Evolutionary conservation across 1,284 basidiomycete species (phyloP).

Genomic region (Chalciporus sp.): DNA sequence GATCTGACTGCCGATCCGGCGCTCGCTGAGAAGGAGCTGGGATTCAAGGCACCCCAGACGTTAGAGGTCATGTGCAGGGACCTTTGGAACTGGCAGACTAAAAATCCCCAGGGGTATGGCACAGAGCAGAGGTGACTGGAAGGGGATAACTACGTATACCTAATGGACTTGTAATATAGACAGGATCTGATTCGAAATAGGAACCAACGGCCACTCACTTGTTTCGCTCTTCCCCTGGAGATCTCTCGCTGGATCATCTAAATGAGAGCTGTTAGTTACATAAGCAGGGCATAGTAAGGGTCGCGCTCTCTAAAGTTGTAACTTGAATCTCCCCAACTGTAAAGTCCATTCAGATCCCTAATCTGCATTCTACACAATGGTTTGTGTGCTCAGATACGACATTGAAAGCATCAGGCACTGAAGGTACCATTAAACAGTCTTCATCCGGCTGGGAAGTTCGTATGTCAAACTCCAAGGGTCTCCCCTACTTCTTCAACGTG

Average conservation of each 20-base stretch:
- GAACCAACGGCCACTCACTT: not conserved
- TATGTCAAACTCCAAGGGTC: constrained; percentile 75
- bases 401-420: constrained; percentile 8
- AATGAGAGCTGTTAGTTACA: constrained; percentile 21
- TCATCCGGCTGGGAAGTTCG: constrained; percentile 73
- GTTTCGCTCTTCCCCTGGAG: constrained; percentile 1
- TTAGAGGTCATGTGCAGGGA: constrained; percentile 92
- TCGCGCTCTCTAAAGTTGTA: not conserved
- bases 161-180: constrained; percentile 16
- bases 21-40: constrained; percentile 92
- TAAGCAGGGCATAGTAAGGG: constrained; percentile 14
- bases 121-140: constrained; percentile 11
- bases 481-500: constrained; percentile 91
- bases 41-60: constrained; percentile 84
- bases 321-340: no score
- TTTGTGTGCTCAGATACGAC: constrained; percentile 11
- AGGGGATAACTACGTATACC: constrained; percentile 14
- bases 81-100: constrained; percentile 92
- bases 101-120: constrained; percentile 77
- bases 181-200: not conserved
- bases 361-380: constrained; percentile 24
- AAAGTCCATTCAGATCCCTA: constrained; percentile 4
- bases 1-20: constrained; percentile 95
- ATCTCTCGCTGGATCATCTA: no score
- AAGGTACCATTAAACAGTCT: constrained; percentile 20